These are phyloP conservation scores for Leucosporidium yakuticum DNA, from an alignment of 768 basidiomycete species.

Conservation along the genomic window DNA sequence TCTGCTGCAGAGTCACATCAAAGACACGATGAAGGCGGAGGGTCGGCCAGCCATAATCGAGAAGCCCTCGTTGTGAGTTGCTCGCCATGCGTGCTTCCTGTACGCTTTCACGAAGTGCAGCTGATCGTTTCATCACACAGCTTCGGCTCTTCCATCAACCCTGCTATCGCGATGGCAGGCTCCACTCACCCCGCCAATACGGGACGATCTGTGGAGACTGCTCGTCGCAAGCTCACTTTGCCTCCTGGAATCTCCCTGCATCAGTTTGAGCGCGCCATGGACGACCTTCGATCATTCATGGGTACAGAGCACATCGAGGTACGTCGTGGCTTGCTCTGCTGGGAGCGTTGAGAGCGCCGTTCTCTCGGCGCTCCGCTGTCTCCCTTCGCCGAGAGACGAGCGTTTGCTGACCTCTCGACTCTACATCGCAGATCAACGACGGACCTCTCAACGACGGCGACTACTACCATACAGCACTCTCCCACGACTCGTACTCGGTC, in stretches of 20 bases:
- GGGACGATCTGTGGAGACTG: background rate
- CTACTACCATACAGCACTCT: background rate
- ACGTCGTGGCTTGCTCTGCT: too few relatives aligned
- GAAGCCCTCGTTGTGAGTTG: too few relatives aligned
- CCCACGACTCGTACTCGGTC: constrained; percentile 7
- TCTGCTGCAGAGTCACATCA: too few relatives aligned
- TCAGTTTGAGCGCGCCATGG: constrained; percentile 14
- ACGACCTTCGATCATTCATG: background rate
- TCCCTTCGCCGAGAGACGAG: too few relatives aligned
- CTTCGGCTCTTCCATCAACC: constrained; percentile 14
- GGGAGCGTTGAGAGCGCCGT: too few relatives aligned
- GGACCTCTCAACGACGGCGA: constrained; percentile 2
- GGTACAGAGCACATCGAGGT: constrained; percentile 8
- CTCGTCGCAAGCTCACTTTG: background rate
- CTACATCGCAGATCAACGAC: constrained; percentile 11
- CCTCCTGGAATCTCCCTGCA: constrained; percentile 9
- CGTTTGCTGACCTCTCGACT: too few relatives aligned
- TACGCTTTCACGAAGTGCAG: too few relatives aligned
- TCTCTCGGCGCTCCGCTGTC: too few relatives aligned
- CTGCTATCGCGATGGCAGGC: constrained; percentile 4
- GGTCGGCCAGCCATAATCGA: too few relatives aligned
- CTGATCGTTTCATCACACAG: background rate
- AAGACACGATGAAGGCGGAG: too few relatives aligned
- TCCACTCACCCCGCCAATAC: background rate
- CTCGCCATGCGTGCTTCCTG: too few relatives aligned